A percentile compares a stretch with the other conserved stretches of the same genome.
Evolutionary conservation across 73 alveolate genomes (phyloP).

Genomic region (Symbiodinium pilosum): DNA sequence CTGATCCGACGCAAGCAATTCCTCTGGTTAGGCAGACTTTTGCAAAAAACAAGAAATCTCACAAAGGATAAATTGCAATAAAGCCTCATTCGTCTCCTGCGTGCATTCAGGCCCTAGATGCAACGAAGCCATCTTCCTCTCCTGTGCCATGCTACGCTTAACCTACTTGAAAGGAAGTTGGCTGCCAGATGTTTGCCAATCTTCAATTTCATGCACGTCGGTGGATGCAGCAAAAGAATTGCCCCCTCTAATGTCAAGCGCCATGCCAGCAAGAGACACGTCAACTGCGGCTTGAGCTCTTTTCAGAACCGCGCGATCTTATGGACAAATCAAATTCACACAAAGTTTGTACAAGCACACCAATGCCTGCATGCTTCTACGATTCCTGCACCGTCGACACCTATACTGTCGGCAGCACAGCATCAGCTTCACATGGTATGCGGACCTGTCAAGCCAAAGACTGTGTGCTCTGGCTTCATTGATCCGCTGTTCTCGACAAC

Average conservation of each 20-base stretch:
- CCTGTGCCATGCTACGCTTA: conserved; percentile 3
- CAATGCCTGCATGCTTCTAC: background rate
- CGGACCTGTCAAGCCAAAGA: background rate
- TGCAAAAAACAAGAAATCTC: no score
- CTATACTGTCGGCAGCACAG: conserved; percentile 13
- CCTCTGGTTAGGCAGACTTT: no score
- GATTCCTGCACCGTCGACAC: conserved; percentile 19
- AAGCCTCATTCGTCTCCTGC: conserved; percentile 47
- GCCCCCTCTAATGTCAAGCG: no score
- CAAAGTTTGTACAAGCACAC: background rate
- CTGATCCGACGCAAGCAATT: no score
- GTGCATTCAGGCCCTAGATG: conserved; percentile 89
- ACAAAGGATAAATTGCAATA: background rate
- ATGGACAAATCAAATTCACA: no score
- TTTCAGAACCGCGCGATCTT: no score
- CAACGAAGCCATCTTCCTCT: conserved; percentile 1
- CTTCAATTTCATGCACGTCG: no score
- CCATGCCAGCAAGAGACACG: no score
- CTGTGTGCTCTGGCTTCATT: conserved; percentile 4
- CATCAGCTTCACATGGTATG: background rate
- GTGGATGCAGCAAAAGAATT: no score
- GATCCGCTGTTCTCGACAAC: background rate
- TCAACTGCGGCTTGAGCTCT: no score
- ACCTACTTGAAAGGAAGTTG: background rate
- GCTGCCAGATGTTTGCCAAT: no score